These are phyloP conservation scores for Boechera divaricarpa DNA, from an alignment of 345 rosid genomes.

Conservation along the genomic window DNA sequence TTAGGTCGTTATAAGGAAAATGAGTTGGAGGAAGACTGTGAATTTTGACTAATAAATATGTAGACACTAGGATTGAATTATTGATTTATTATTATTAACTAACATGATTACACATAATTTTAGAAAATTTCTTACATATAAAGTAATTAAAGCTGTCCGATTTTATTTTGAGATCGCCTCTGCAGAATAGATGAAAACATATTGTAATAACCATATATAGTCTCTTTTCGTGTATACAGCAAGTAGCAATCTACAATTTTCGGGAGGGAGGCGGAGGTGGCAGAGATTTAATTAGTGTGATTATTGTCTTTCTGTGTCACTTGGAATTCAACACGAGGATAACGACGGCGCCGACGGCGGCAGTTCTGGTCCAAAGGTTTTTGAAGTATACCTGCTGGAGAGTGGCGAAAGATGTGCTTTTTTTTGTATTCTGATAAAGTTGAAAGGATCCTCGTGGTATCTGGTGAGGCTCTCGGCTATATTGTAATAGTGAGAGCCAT, in stretches of 20 bases:
- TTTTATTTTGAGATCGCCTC: background rate
- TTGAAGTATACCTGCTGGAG: slow-evolving; percentile 28
- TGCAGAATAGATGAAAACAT: background rate
- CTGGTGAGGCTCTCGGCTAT: background rate
- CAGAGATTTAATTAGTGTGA: too few species aligned
- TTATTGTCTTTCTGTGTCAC: too few species aligned
- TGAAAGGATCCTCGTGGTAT: background rate
- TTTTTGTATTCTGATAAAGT: background rate
- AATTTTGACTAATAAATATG: background rate
- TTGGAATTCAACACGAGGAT: too few species aligned
- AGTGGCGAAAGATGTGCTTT: background rate
- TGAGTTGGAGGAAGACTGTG: background rate
- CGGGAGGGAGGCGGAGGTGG: too few species aligned
- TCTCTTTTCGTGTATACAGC: too few species aligned
- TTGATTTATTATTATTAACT: too few species aligned
- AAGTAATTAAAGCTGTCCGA: background rate
- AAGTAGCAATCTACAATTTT: too few species aligned
- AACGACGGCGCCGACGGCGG: background rate
- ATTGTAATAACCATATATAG: background rate
- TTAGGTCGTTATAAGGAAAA: background rate
- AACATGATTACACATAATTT: background rate
- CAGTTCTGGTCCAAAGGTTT: background rate
- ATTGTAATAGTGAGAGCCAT: background rate
- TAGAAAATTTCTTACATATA: too few species aligned
- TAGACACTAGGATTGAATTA: background rate